Evolutionary conservation across 176 grass and related monocot genomes (phyloP).

Genomic region (Zea luxurians): DNA sequence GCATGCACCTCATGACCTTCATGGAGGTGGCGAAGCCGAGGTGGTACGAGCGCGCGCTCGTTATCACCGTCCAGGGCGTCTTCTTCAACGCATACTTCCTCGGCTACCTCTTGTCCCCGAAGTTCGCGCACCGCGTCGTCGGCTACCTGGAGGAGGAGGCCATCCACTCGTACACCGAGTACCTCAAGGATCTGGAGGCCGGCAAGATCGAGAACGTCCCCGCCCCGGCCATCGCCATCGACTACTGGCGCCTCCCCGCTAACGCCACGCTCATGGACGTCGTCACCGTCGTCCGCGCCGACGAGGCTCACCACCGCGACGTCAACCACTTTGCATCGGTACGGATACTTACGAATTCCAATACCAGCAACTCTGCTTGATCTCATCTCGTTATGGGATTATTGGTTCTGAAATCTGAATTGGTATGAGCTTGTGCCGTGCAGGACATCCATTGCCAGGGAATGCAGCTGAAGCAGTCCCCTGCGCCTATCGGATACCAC

Average conservation of each 20-base stretch:
- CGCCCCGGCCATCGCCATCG: conserved; percentile 74
- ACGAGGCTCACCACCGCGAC: conserved; percentile 81
- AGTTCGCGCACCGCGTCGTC: conserved; percentile 71
- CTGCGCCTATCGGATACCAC: conserved; percentile 67
- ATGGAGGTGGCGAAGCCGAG: conserved; percentile 52
- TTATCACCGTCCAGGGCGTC: conserved; percentile 55
- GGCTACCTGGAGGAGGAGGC: conserved; percentile 90
- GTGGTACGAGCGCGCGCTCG: conserved; percentile 59
- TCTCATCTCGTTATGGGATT: background rate
- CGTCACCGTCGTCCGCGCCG: conserved; percentile 60
- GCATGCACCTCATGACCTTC: conserved; percentile 67
- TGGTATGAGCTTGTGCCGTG: background rate
- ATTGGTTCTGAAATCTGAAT: background rate
- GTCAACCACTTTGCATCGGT: conserved; percentile 89
- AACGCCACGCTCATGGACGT: conserved; percentile 75
- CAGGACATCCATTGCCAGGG: conserved; percentile 80
- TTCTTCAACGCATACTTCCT: conserved; percentile 69
- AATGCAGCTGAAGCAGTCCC: conserved; percentile 59
- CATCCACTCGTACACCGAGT: conserved; percentile 77
- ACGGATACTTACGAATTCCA: background rate
- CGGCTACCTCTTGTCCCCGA: conserved; percentile 54
- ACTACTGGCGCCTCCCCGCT: conserved; percentile 70
- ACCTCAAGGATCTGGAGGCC: conserved; percentile 64
- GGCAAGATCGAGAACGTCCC: conserved; percentile 65
- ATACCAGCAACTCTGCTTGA: background rate